phyloP scores from a whole-genome alignment of 2,329 filamentous ascomycete species.

The Paracoccidioides brasiliensis region DNA sequence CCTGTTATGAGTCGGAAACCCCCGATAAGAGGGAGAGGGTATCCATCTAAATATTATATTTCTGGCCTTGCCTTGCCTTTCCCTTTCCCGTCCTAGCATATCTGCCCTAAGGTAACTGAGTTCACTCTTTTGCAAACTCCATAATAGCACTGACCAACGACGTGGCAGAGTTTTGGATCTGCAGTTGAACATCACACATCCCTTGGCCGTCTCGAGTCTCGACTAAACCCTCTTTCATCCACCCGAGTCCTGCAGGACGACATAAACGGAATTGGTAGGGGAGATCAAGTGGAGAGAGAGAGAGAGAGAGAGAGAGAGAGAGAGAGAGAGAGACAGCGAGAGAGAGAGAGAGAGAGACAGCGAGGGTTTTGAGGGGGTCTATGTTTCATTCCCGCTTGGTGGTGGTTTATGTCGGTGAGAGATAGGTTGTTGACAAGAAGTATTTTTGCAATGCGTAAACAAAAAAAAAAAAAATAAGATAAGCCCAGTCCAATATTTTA shows the following conservation, averaged over 20 bases:
- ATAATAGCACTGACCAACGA: constrained; percentile 10
- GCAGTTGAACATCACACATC: constrained; percentile 5
- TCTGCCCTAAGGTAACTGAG: neutral
- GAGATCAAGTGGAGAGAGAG: too few species aligned
- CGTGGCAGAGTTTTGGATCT: constrained; percentile 9
- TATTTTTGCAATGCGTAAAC: neutral
- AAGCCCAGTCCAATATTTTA: too few species aligned
- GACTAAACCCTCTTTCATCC: neutral
- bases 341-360: neutral
- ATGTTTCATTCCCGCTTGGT: neutral
- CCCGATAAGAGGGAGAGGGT: too few species aligned
- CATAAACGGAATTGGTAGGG: constrained; percentile 5
- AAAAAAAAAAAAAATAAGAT: too few species aligned
- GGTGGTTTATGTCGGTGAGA: neutral
- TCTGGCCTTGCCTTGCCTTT: too few species aligned
- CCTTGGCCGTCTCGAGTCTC: constrained; percentile 4
- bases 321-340: neutral
- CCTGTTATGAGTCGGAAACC: too few species aligned
- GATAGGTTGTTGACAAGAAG: neutral
- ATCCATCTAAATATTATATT: too few species aligned
- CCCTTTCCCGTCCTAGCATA: too few species aligned
- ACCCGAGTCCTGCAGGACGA: constrained; percentile 6
- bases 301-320: neutral
- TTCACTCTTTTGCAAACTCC: neutral
- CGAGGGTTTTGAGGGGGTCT: too few species aligned